phyloP scores from a whole-genome alignment of 2,329 filamentous ascomycete genomes.

The Trichoderma semiorbis region DNA sequence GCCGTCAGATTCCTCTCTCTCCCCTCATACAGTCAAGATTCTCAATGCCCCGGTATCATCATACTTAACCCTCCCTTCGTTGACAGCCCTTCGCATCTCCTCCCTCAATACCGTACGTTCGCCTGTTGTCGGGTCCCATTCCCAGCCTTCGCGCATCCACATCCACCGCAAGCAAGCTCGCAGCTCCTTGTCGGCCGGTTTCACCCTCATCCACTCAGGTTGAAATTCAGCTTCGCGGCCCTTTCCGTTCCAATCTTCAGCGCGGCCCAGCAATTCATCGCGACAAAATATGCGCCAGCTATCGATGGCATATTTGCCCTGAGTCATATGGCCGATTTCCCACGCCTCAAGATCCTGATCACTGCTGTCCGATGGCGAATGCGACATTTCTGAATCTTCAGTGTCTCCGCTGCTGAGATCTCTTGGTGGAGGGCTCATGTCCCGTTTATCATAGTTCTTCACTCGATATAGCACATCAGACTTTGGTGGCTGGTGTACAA shows the following conservation, averaged over 20 bases:
- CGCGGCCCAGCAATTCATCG: conserved; percentile 66
- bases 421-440: conserved; percentile 25
- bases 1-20: background rate
- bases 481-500: conserved; percentile 61
- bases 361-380: background rate
- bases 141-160: conserved; percentile 83
- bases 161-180: conserved; percentile 83
- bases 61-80: conserved; percentile 55
- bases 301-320: conserved; percentile 79
- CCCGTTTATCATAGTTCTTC: conserved; percentile 43
- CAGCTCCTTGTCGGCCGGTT: conserved; percentile 84
- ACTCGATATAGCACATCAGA: conserved; percentile 54
- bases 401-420: background rate
- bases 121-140: conserved; percentile 74
- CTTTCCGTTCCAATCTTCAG: conserved; percentile 63
- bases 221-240: conserved; percentile 56
- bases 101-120: conserved; percentile 51
- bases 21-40: conserved; percentile 33
- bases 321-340: conserved; percentile 83
- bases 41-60: conserved; percentile 47
- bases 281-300: conserved; percentile 94
- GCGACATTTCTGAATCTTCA: background rate
- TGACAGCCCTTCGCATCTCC: conserved; percentile 54
- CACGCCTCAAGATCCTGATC: conserved; percentile 49
- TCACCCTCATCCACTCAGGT: conserved; percentile 86